Percentiles rank a stretch among this genome's conserved stretches.
These are phyloP conservation scores for carrot (Daucus carota) DNA, from an alignment of 129 eudicot genomes.

Conservation along the genomic window DNA sequence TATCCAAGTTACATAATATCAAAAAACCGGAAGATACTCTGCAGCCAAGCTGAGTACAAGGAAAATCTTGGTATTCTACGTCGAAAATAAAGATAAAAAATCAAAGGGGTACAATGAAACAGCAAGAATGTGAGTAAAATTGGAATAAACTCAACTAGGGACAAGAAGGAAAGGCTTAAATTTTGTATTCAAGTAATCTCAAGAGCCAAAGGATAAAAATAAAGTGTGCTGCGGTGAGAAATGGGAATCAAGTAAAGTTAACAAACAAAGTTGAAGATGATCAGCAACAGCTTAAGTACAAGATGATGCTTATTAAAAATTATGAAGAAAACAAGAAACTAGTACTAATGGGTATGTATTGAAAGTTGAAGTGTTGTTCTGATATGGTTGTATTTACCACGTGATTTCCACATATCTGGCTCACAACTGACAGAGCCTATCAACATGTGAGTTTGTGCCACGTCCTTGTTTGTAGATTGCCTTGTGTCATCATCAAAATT, in stretches of 20 bases:
- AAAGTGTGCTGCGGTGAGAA: neutral
- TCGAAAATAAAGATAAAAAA: conserved; percentile 7
- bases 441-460: neutral
- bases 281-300: neutral
- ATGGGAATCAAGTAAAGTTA: neutral
- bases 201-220: neutral
- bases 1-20: neutral
- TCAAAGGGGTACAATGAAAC: conserved; percentile 3
- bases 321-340: neutral
- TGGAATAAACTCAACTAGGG: conserved; percentile 6
- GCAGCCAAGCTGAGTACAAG: conserved; percentile 24
- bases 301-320: neutral
- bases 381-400: neutral
- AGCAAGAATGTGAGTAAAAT: neutral
- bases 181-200: neutral
- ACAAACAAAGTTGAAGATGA: neutral
- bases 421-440: conserved; percentile 2
- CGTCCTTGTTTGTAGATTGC: conserved; percentile 1
- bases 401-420: neutral
- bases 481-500: neutral
- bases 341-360: neutral
- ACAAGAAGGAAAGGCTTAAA: neutral
- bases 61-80: conserved; percentile 26
- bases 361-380: neutral
- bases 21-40: neutral